Conservation (phyloP, 108 stramenopile genomes). For the Cyclotella atomus region DNA sequence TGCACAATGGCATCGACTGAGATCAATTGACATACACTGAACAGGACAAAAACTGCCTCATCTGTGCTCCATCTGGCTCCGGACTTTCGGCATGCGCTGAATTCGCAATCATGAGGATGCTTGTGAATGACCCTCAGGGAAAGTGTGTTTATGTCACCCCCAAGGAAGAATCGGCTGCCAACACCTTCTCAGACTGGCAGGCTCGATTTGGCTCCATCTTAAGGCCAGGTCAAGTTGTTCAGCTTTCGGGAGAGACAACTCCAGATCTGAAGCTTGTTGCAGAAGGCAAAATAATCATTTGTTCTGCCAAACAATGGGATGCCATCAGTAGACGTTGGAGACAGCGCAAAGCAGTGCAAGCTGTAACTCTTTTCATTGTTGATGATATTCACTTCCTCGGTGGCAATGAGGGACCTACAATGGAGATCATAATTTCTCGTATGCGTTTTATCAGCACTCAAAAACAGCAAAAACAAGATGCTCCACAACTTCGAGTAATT, state of each 20-base stretch:
- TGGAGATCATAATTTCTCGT: slow-evolving; percentile 97
- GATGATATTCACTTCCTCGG: slow-evolving; percentile 98
- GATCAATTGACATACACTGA: neutral
- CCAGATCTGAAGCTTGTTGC: slow-evolving; percentile 86
- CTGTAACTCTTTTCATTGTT: slow-evolving; percentile 90
- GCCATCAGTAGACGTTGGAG: slow-evolving; percentile 93
- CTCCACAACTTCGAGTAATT: slow-evolving; percentile 80
- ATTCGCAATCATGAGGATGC: slow-evolving; percentile 94
- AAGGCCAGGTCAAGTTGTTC: slow-evolving; percentile 63
- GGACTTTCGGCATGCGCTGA: slow-evolving; percentile 93
- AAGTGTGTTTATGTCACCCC: slow-evolving; percentile 95
- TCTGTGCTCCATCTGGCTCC: slow-evolving; percentile 95
- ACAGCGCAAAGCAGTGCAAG: slow-evolving; percentile 92
- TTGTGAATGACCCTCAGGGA: slow-evolving; percentile 72
- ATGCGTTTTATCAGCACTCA: slow-evolving; percentile 93
- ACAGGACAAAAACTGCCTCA: slow-evolving; percentile 84
- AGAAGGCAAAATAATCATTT: slow-evolving; percentile 78
- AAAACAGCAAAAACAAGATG: slow-evolving; percentile 52
- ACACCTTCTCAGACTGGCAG: slow-evolving; percentile 76
- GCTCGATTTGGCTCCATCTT: slow-evolving; percentile 78
- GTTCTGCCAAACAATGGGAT: slow-evolving; percentile 93
- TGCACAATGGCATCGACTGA: too few species aligned
- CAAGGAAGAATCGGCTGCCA: slow-evolving; percentile 83
- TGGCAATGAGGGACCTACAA: slow-evolving; percentile 85
- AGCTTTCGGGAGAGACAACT: slow-evolving; percentile 90